Evolutionary conservation across 2,329 filamentous ascomycete genomes (phyloP), one percentile per base, ranked within the genome.

Genomic region (Didymosphaeria variabile): DNA sequence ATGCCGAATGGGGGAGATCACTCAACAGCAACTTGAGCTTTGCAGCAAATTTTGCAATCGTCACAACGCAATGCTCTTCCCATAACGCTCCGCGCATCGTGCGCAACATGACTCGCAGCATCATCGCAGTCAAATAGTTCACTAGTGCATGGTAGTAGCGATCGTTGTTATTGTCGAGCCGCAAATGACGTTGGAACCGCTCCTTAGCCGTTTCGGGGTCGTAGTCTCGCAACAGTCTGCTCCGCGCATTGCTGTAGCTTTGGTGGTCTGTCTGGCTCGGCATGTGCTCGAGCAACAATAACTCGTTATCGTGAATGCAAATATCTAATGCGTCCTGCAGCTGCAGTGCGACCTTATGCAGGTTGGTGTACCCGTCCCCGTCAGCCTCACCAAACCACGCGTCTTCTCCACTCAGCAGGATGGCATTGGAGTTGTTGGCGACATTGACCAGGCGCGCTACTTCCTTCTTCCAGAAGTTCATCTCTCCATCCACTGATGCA

Each of bases 131-230:
- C 23, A 55, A 13, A 17, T 45, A 46, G 19, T 55, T 55, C 4
- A 55, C 42, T 15, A 55, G 23, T 23, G 52, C 38, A 45, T 55
- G 52, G 19, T 46, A 55, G 26, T 45, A 46, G 5, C 38, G 23
- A 9, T 45, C 52, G 26, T 55, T 55, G 6, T 55, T n/a, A 10
- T 21, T 34, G 19, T 55, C 50, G 5, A 53, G 50, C 21, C 50
- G 50, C 32, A 53, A 40, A 29, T 42, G 50, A 23, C 50, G 50
- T n/a, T 53, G 50, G 34, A 53, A 53, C 17, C 50, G 32, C 26
- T 53, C 50, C 26, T 53, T 53, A 8, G 50, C 50, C 26, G 50
- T 53, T 13, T 53, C 50, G 9, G 50, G 50, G 36, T 53, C 50
- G 34, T 53, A 53, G 17, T 53, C 50, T 15, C 50, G 50, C 21